Percentiles rank a stretch among this genome's conserved stretches.
Evolutionary conservation across 2,329 filamentous ascomycete genomes (phyloP).

Genomic region (Arachnopeziza araneosa): DNA sequence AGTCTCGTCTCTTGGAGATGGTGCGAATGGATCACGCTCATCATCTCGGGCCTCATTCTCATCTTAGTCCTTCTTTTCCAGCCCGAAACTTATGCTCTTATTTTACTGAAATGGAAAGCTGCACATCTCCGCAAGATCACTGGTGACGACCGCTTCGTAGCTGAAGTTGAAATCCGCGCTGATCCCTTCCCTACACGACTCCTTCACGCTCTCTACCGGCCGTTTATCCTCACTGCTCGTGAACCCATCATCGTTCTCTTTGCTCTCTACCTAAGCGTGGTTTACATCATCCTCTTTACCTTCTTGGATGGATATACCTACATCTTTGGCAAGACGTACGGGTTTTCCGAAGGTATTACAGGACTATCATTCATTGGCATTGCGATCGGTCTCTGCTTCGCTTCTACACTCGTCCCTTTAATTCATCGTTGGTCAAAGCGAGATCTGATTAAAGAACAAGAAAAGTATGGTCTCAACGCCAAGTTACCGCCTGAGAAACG

Average conservation of each 20-base stretch:
- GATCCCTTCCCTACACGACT: conserved; percentile 16
- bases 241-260: conserved; percentile 17
- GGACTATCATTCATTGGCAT: conserved; percentile 40
- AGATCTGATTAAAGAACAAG: conserved; percentile 27
- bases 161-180: conserved; percentile 15
- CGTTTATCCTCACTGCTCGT: conserved; percentile 11
- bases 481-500: conserved; percentile 38
- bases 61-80: conserved; percentile 39
- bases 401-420: conserved; percentile 29
- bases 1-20: conserved; percentile 49
- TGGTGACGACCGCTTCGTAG: conserved; percentile 13
- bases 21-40: conserved; percentile 50
- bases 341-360: conserved; percentile 35
- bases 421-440: conserved; percentile 30
- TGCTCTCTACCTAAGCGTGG: conserved; percentile 14
- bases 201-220: conserved; percentile 9
- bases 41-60: conserved; percentile 39
- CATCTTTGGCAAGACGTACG: conserved; percentile 18
- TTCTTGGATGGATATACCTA: conserved; percentile 18
- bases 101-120: conserved; percentile 44
- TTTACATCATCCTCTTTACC: conserved; percentile 20
- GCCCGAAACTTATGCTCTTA: conserved; percentile 45
- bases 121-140: conserved; percentile 32
- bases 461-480: conserved; percentile 33
- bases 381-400: conserved; percentile 33